Evolutionary conservation across 495 filamentous ascomycete species (phyloP).

Genomic region (Neurospora sp.): DNA sequence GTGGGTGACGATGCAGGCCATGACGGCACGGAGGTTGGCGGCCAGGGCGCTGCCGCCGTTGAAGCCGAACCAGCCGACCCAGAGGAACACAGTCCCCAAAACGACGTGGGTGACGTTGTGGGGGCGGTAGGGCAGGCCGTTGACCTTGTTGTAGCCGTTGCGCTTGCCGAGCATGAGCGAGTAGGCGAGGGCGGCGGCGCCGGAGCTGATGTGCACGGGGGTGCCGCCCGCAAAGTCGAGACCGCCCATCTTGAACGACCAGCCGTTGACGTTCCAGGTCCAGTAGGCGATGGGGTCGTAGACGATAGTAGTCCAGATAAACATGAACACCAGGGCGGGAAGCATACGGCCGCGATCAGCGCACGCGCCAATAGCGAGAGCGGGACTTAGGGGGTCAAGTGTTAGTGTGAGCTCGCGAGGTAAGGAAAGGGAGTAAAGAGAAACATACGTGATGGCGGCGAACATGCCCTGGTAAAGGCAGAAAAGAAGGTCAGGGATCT

Average conservation of each 20-base stretch:
- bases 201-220: constrained; percentile 91
- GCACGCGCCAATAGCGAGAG: constrained; percentile 82
- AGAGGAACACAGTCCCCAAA: constrained; percentile 93
- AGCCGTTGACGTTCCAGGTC: constrained; percentile 90
- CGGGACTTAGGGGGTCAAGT: constrained; percentile 40
- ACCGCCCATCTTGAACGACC: constrained; percentile 74
- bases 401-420: not conserved
- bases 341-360: constrained; percentile 93
- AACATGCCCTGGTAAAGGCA: constrained; percentile 98
- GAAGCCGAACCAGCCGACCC: constrained; percentile 99
- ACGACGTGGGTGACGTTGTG: constrained; percentile 98
- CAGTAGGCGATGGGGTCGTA: constrained; percentile 96
- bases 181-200: constrained; percentile 82
- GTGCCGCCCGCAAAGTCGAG: constrained; percentile 95
- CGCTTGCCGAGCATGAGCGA: constrained; percentile 87
- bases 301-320: constrained; percentile 89
- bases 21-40: constrained; percentile 79
- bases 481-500: constrained; percentile 83
- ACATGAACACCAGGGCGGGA: constrained; percentile 90
- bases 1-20: constrained; percentile 65
- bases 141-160: constrained; percentile 66
- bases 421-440: not conserved
- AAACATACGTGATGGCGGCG: constrained; percentile 62
- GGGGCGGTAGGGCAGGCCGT: constrained; percentile 90
- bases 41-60: constrained; percentile 88